Conservation (phyloP, 495 filamentous ascomycete genomes). For the Xylaria longipes region DNA sequence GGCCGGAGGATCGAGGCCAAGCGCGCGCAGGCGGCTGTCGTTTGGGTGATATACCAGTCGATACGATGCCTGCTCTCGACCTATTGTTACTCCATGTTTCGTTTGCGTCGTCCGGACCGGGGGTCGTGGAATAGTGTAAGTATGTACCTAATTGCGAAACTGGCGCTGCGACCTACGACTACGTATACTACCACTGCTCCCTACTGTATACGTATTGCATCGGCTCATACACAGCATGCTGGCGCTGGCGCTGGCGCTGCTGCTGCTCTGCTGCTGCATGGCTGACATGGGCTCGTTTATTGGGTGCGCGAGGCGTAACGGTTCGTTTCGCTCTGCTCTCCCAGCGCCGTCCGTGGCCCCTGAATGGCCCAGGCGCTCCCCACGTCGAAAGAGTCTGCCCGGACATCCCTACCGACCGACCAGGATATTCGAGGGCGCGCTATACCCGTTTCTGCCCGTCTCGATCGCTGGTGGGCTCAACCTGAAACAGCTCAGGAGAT, state of each 20-base stretch:
- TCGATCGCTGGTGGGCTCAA: slow-evolving; percentile 39
- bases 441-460: slow-evolving; percentile 30
- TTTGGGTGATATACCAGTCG: slow-evolving; percentile 24
- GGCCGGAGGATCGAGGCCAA: slow-evolving; percentile 25
- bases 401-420: slow-evolving; percentile 13
- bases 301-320: slow-evolving; percentile 23
- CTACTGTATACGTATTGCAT: not conserved
- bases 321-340: slow-evolving; percentile 25
- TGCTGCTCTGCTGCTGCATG: not conserved
- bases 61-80: slow-evolving; percentile 17
- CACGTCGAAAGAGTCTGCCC: slow-evolving; percentile 18
- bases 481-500: slow-evolving; percentile 44
- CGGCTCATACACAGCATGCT: slow-evolving; percentile 11
- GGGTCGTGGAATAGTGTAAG: slow-evolving; percentile 3
- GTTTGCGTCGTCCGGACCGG: slow-evolving; percentile 15
- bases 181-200: not conserved
- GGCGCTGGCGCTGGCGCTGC: not conserved
- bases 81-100: slow-evolving; percentile 23
- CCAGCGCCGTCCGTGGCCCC: not conserved
- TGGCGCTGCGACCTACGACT: slow-evolving; percentile 2
- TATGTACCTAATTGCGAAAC: slow-evolving; percentile 17
- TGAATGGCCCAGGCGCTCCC: slow-evolving; percentile 16
- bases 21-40: slow-evolving; percentile 23
- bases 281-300: slow-evolving; percentile 19
- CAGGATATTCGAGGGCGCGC: slow-evolving; percentile 23